Evolutionary conservation across 805 yeast genomes (phyloP).

Genomic region (Pichia paraexigua): DNA sequence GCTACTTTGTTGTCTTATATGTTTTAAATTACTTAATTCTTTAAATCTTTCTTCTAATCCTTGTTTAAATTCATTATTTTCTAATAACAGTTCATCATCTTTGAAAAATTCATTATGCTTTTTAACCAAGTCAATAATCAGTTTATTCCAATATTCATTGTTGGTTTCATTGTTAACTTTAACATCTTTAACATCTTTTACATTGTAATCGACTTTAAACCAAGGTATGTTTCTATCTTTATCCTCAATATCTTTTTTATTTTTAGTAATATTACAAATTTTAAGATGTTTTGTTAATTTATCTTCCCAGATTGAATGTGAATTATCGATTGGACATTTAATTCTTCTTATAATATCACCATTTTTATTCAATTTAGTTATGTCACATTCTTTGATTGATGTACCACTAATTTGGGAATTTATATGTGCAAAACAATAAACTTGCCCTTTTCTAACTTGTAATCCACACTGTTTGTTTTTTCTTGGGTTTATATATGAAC

Average conservation of each 20-base stretch:
- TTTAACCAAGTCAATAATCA: constrained; percentile 13
- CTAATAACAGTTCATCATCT: constrained; percentile 8
- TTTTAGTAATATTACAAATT: constrained; percentile 47
- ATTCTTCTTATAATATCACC: constrained; percentile 36
- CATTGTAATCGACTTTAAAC: constrained; percentile 44
- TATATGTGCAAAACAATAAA: constrained; percentile 57
- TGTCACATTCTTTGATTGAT: constrained; percentile 5
- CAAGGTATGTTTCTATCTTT: constrained; percentile 30
- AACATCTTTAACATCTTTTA: constrained; percentile 11
- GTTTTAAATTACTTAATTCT: constrained; percentile 55
- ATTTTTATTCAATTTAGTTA: constrained; percentile 17
- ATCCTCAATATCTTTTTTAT: constrained; percentile 29
- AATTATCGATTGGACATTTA: constrained; percentile 70
- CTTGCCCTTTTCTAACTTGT: constrained; percentile 42
- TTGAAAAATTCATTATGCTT: constrained; percentile 11
- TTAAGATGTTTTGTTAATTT: constrained; percentile 48
- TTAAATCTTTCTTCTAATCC: constrained; percentile 38
- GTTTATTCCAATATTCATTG: constrained; percentile 17
- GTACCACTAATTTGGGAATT: constrained; percentile 1
- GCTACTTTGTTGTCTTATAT: constrained; percentile 76
- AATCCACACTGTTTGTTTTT: constrained; percentile 54
- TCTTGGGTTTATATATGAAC: constrained; percentile 41
- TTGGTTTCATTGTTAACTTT: constrained; percentile 7
- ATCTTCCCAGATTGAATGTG: constrained; percentile 63
- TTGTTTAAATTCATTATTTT: constrained; percentile 17